Percentiles rank a stretch among this genome's conserved stretches.
Conservation (phyloP, 495 filamentous ascomycete genomes). For the Penicillium waksmanii region DNA sequence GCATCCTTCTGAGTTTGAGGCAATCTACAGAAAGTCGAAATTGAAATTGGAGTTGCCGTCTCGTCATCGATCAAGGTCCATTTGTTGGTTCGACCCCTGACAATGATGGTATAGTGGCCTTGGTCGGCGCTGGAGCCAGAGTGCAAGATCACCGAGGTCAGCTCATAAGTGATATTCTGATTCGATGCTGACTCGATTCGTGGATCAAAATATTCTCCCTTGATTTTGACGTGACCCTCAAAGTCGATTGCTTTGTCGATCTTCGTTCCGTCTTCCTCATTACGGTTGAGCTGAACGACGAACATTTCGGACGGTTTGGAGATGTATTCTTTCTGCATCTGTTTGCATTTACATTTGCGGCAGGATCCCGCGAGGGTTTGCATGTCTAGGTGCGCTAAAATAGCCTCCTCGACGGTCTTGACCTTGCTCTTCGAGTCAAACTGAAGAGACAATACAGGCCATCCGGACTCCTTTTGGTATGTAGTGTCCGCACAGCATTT, state of each 20-base stretch:
- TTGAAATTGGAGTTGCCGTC: neutral
- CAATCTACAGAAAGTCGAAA: neutral
- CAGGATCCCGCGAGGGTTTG: neutral
- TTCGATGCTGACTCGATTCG: neutral
- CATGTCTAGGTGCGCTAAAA: neutral
- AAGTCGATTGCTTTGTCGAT: constrained; percentile 4
- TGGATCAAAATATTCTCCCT: constrained; percentile 7
- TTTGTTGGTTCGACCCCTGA: constrained; percentile 22
- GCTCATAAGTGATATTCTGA: constrained; percentile 28
- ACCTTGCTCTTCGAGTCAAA: neutral
- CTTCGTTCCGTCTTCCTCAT: neutral
- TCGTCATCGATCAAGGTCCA: constrained; percentile 38
- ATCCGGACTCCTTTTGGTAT: neutral
- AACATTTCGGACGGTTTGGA: constrained; percentile 14
- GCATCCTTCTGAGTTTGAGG: neutral
- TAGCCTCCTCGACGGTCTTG: neutral
- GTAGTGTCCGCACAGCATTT: neutral
- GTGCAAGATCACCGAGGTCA: constrained; percentile 37
- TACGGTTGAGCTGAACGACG: constrained; percentile 20
- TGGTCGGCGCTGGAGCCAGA: neutral
- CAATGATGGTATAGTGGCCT: constrained; percentile 38
- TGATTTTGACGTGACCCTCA: neutral
- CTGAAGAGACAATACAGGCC: neutral
- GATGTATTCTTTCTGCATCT: neutral
- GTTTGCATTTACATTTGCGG: neutral